phyloP scores from a whole-genome alignment of 2,329 filamentous ascomycete species.

The Trichoderma endophyticum region DNA sequence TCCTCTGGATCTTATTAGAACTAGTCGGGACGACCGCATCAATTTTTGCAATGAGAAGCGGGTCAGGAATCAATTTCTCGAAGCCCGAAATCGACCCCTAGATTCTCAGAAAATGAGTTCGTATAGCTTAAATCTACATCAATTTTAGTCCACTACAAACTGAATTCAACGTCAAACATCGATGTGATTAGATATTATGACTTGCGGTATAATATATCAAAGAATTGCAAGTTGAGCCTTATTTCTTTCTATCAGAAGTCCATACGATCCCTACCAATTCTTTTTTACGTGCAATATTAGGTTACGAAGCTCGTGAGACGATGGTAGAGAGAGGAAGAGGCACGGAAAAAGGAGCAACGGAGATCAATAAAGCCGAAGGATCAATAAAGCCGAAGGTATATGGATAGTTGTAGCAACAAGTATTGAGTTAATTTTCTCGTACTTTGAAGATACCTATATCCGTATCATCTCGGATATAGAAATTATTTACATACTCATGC shows the following conservation, averaged over 20 bases:
- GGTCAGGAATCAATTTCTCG: not conserved
- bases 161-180: not conserved
- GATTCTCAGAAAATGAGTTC: not conserved
- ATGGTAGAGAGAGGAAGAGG: not conserved
- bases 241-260: not conserved
- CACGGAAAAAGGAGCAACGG: rapidly evolving
- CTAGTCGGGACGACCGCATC: not conserved
- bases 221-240: not conserved
- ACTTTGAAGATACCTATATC: not conserved
- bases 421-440: not conserved
- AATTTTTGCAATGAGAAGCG: not conserved
- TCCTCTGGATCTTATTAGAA: not conserved
- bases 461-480: not conserved
- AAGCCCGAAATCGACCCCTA: not conserved
- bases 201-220: not conserved
- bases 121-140: not conserved
- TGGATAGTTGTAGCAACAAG: not conserved
- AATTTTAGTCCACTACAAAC: not conserved
- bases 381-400: not conserved
- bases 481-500: not conserved
- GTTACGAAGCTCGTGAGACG: not conserved
- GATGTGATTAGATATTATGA: not conserved
- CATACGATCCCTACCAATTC: no score
- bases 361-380: not conserved
- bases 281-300: not conserved